These are phyloP conservation scores for Talaromyces proteolyticus DNA, from an alignment of 495 filamentous ascomycete genomes.

Conservation along the genomic window DNA sequence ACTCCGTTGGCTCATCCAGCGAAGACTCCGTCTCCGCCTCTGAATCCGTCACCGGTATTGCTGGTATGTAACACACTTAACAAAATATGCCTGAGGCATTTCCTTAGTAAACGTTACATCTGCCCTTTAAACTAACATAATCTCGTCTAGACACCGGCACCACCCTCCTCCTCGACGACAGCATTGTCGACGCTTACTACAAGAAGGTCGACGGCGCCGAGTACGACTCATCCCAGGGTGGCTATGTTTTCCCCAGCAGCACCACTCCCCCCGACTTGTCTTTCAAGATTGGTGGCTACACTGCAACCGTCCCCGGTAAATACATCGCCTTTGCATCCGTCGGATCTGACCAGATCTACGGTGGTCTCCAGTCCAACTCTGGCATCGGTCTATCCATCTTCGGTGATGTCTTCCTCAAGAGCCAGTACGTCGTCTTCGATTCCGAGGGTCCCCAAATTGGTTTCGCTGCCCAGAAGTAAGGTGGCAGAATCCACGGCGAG, in stretches of 20 bases:
- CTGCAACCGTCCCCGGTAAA: slow-evolving; percentile 46
- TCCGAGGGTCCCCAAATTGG: background rate
- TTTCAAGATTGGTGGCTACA: slow-evolving; percentile 45
- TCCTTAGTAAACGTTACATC: too few relatives aligned
- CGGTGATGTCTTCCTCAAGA: slow-evolving; percentile 74
- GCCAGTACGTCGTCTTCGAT: slow-evolving; percentile 72
- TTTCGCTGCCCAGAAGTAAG: slow-evolving; percentile 1
- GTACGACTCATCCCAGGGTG: slow-evolving; percentile 44
- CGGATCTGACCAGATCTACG: slow-evolving; percentile 40
- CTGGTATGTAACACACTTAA: background rate
- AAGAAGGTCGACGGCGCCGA: slow-evolving; percentile 44
- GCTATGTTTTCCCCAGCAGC: slow-evolving; percentile 63
- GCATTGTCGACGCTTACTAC: slow-evolving; percentile 61
- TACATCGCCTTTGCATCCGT: slow-evolving; percentile 48
- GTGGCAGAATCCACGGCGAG: too few relatives aligned
- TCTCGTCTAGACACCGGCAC: slow-evolving; percentile 60
- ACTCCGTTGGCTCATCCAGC: slow-evolving; percentile 43
- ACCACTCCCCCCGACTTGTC: slow-evolving; percentile 59
- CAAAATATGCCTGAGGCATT: background rate
- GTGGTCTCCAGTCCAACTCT: slow-evolving; percentile 57
- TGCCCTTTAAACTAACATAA: background rate
- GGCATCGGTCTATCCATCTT: slow-evolving; percentile 65
- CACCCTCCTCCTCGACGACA: slow-evolving; percentile 55
- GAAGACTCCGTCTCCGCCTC: background rate
- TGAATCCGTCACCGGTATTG: background rate